phyloP scores from a whole-genome alignment of 768 basidiomycete species.

The Neoboletus magnificus region DNA sequence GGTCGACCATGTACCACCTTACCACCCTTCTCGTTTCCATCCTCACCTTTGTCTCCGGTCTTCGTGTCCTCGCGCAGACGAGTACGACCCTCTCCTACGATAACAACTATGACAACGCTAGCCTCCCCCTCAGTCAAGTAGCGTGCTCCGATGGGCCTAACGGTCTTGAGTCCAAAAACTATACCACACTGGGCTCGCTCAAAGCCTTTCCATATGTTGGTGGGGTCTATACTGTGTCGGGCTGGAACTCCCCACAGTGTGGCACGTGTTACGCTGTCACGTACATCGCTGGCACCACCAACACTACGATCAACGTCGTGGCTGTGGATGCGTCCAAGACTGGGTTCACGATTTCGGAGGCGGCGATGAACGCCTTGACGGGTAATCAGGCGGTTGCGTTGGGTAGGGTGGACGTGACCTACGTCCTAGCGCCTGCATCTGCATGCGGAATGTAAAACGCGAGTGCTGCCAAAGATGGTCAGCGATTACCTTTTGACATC shows the following conservation, averaged over 20 bases:
- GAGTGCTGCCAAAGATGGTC: background rate
- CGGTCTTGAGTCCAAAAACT: conserved; percentile 35
- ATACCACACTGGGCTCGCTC: conserved; percentile 37
- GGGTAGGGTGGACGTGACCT: conserved; percentile 23
- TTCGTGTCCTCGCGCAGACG: conserved; percentile 21
- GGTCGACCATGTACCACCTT: conserved; percentile 26
- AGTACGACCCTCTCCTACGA: conserved; percentile 36
- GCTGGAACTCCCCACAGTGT: conserved; percentile 24
- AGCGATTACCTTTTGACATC: background rate
- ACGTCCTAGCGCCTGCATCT: background rate
- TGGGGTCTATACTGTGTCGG: conserved; percentile 22
- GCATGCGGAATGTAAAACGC: background rate
- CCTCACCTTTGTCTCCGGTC: conserved; percentile 13
- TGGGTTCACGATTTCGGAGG: conserved; percentile 38
- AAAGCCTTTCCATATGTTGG: conserved; percentile 38
- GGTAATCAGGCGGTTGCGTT: background rate
- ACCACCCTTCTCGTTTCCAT: conserved; percentile 12
- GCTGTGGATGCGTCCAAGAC: conserved; percentile 50
- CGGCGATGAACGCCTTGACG: conserved; percentile 29
- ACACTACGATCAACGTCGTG: conserved; percentile 44
- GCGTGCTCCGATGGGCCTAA: conserved; percentile 39
- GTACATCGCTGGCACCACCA: no score
- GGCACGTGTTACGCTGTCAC: conserved; percentile 32
- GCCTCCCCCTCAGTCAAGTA: conserved; percentile 27
- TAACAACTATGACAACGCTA: conserved; percentile 32